phyloP scores from a whole-genome alignment of 2,329 filamentous ascomycete species.

The Colletotrichum sansevieriae region DNA sequence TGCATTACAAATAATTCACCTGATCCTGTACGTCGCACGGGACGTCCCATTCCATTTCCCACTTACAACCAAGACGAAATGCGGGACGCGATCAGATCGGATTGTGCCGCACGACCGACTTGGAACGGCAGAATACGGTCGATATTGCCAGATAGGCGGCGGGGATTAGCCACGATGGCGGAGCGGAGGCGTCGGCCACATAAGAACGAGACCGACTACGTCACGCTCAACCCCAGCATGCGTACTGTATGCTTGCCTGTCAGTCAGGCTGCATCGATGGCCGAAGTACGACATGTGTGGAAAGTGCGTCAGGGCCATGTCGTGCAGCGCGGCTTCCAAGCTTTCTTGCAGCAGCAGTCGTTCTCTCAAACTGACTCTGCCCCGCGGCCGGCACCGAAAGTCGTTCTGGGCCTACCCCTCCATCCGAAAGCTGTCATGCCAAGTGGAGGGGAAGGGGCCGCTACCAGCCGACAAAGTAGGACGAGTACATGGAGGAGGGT shows the following conservation, averaged over 20 bases:
- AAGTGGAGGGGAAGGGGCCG: conserved; percentile 23
- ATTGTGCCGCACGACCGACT: conserved; percentile 14
- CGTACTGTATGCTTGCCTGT: conserved; percentile 19
- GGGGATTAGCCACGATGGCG: conserved; percentile 4
- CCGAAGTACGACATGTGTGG: conserved; percentile 15
- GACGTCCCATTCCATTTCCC: conserved; percentile 13
- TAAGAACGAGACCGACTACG: conserved; percentile 32
- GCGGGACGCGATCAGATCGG: conserved; percentile 3
- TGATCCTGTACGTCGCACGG: conserved; percentile 16
- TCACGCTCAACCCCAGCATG: conserved; percentile 12
- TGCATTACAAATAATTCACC: conserved; percentile 21
- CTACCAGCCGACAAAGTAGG: conserved; percentile 26
- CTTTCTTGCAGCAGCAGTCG: neutral
- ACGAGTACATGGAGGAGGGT: neutral
- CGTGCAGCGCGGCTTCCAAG: conserved; percentile 37
- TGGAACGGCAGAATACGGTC: conserved; percentile 2
- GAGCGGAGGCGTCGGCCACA: neutral
- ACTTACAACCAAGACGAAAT: neutral
- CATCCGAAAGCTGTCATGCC: conserved; percentile 22
- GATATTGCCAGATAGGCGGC: neutral
- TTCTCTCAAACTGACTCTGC: conserved; percentile 8
- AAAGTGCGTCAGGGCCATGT: conserved; percentile 33
- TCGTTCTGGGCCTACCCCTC: conserved; percentile 24
- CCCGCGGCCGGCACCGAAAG: conserved; percentile 27
- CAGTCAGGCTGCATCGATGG: conserved; percentile 33